Conservation (phyloP, 306 rosid species). For the Abrus pulchellus region DNA sequence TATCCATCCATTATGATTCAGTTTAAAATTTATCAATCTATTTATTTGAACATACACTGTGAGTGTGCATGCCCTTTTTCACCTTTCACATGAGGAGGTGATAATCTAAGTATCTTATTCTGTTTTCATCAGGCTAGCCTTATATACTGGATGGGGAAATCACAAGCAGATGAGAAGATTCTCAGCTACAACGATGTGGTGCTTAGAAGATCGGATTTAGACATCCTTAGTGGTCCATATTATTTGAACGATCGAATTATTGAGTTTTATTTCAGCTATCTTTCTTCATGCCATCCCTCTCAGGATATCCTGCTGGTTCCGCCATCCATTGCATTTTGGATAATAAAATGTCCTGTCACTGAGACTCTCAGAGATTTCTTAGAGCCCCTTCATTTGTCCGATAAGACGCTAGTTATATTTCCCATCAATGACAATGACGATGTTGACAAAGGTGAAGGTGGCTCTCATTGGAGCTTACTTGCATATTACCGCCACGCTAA, state of each 20-base stretch:
- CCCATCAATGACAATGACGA: slow-evolving; percentile 85
- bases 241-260: slow-evolving; percentile 84
- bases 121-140: slow-evolving; percentile 46
- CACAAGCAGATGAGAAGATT: slow-evolving; percentile 72
- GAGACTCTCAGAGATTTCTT: slow-evolving; percentile 69
- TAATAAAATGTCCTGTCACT: slow-evolving; percentile 65
- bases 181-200: slow-evolving; percentile 92
- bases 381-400: slow-evolving; percentile 73
- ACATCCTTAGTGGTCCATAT: slow-evolving; percentile 76
- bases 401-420: slow-evolving; percentile 69
- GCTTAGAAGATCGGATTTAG: slow-evolving; percentile 80
- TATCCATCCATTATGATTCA: too few species aligned
- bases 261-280: slow-evolving; percentile 82
- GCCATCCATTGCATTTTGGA: slow-evolving; percentile 91
- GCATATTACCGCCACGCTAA: slow-evolving; percentile 70
- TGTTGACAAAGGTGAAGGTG: slow-evolving; percentile 76
- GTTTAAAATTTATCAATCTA: too few species aligned
- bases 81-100: background rate
- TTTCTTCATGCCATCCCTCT: slow-evolving; percentile 61
- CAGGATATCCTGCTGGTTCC: slow-evolving; percentile 71
- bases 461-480: slow-evolving; percentile 93
- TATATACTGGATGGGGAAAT: slow-evolving; percentile 56
- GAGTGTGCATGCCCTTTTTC: background rate
- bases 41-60: too few species aligned
- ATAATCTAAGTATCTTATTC: slow-evolving; percentile 17